phyloP scores from a whole-genome alignment of 495 filamentous ascomycete species.

The Hypoxylon trugodes region DNA sequence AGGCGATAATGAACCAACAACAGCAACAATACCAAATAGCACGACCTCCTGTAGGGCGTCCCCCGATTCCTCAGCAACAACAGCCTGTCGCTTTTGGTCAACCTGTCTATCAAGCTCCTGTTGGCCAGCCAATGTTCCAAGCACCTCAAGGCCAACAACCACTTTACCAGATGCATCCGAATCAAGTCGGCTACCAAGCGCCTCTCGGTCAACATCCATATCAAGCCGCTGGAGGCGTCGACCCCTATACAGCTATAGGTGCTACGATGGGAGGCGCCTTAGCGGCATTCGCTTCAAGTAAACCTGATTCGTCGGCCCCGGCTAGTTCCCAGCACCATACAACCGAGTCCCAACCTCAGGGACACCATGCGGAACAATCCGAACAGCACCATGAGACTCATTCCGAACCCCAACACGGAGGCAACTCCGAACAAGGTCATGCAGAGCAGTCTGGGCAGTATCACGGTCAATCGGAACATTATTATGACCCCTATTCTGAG shows the following conservation, averaged over 20 bases:
- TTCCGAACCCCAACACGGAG: slow-evolving; percentile 1
- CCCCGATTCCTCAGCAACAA: slow-evolving; percentile 20
- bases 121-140: slow-evolving; percentile 12
- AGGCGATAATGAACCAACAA: slow-evolving; percentile 24
- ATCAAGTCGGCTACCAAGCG: slow-evolving; percentile 6
- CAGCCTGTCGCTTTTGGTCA: slow-evolving; percentile 13
- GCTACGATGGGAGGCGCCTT: slow-evolving; percentile 26
- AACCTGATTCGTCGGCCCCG: not conserved
- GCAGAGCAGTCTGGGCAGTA: slow-evolving; percentile 10
- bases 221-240: slow-evolving; percentile 14
- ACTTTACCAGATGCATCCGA: slow-evolving; percentile 22
- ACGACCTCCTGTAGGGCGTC: slow-evolving; percentile 28
- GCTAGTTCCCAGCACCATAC: slow-evolving; percentile 9
- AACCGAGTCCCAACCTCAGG: slow-evolving; percentile 10
- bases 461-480: too few relatives aligned
- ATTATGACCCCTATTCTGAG: slow-evolving; percentile 2
- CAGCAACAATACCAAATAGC: slow-evolving; percentile 6
- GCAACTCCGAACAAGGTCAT: slow-evolving; percentile 4
- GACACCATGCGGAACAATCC: slow-evolving; percentile 10
- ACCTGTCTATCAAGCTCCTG: slow-evolving; percentile 12
- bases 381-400: slow-evolving; percentile 17
- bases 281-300: slow-evolving; percentile 1
- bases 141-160: slow-evolving; percentile 13
- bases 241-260: slow-evolving; percentile 29
- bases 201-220: slow-evolving; percentile 12